phyloP scores from a whole-genome alignment of 352 stramenopile species.

The Pilasporangium apinafurcum region DNA sequence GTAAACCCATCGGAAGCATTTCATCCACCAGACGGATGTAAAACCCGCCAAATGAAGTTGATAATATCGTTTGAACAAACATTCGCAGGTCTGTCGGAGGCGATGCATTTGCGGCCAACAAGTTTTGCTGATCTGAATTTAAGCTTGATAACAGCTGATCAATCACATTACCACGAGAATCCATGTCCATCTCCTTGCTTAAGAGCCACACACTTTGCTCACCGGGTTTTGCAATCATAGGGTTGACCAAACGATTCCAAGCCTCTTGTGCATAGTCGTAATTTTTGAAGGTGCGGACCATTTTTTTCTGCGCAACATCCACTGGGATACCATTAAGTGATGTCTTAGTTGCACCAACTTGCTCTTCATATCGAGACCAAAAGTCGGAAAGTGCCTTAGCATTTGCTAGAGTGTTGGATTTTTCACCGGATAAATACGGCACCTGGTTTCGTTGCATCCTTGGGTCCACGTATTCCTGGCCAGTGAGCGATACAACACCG shows the following conservation, averaged over 20 bases:
- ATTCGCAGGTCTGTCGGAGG: slow-evolving; percentile 32
- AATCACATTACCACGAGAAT: slow-evolving; percentile 57
- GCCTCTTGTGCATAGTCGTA: slow-evolving; percentile 86
- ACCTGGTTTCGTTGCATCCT: slow-evolving; percentile 61
- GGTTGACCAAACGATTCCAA: slow-evolving; percentile 78
- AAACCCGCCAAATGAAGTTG: slow-evolving; percentile 81
- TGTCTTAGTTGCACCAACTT: slow-evolving; percentile 46
- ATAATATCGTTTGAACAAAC: slow-evolving; percentile 74
- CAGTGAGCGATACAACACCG: slow-evolving; percentile 58
- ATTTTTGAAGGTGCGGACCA: slow-evolving; percentile 81
- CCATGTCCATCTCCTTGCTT: slow-evolving; percentile 80
- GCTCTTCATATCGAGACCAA: slow-evolving; percentile 66
- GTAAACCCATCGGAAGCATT: slow-evolving; percentile 59
- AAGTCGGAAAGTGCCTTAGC: slow-evolving; percentile 52
- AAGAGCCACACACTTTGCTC: slow-evolving; percentile 72
- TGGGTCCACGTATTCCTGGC: slow-evolving; percentile 68
- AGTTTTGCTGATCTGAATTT: slow-evolving; percentile 11
- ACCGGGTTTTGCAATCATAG: slow-evolving; percentile 51
- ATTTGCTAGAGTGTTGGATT: slow-evolving; percentile 38
- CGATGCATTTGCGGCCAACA: neutral
- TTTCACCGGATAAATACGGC: slow-evolving; percentile 40
- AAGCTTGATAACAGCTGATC: slow-evolving; percentile 74
- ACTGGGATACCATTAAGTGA: slow-evolving; percentile 54
- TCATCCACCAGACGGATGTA: slow-evolving; percentile 84
- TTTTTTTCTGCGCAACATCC: slow-evolving; percentile 76